These are phyloP conservation scores for Aspergillus phoenicis DNA, from an alignment of 2,329 filamentous ascomycete species.

Conservation along the genomic window DNA sequence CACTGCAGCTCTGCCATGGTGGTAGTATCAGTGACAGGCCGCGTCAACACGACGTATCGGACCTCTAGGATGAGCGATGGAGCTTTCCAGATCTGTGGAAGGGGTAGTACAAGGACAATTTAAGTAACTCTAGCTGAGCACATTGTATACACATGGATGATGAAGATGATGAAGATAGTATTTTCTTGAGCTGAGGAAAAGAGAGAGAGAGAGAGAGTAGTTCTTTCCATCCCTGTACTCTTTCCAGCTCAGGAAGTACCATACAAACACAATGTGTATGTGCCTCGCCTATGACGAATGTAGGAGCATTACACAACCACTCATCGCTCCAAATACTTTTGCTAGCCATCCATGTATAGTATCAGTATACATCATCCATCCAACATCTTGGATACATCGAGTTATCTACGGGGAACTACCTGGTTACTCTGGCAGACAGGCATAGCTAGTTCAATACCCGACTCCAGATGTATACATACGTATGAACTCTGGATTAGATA, in stretches of 20 bases:
- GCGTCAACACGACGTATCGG: constrained; percentile 6
- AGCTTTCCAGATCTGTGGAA: neutral
- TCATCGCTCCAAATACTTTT: too few relatives aligned
- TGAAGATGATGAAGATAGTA: neutral
- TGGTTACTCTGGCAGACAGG: neutral
- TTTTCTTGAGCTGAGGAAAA: too few relatives aligned
- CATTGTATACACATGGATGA: neutral
- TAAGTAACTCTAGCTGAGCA: neutral
- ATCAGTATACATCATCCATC: neutral
- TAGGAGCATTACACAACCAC: too few relatives aligned
- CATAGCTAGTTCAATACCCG: neutral
- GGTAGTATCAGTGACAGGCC: neutral
- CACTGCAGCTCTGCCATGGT: neutral
- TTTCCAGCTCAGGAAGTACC: too few relatives aligned
- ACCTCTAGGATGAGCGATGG: neutral
- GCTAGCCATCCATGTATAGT: neutral
- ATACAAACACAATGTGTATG: too few relatives aligned
- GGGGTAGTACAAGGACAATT: neutral
- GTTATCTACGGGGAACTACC: neutral
- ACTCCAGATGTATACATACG: neutral
- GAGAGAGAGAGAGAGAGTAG: too few relatives aligned
- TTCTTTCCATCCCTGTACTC: too few relatives aligned
- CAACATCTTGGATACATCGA: neutral
- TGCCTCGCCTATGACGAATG: too few relatives aligned
- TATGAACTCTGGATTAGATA: too few relatives aligned